Percentiles rank a stretch among this genome's conserved stretches.
These are phyloP conservation scores for Vitis hybrid DNA, from an alignment of 177 flowering plant genomes.

Conservation along the genomic window DNA sequence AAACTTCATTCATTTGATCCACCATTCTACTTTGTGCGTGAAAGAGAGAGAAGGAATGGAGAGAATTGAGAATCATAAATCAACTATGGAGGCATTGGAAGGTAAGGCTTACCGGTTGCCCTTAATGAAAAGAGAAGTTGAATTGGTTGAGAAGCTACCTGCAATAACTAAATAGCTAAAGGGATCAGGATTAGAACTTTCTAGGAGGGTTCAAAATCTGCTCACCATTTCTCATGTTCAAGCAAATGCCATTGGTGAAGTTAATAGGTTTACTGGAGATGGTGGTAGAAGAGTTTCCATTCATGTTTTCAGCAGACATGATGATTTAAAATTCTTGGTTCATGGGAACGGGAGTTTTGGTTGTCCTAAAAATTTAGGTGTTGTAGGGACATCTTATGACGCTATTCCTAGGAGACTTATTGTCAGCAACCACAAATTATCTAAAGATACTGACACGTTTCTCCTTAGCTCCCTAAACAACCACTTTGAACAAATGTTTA, in stretches of 20 bases:
- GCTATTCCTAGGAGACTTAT: slow-evolving; percentile 80
- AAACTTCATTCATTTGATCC: too few relatives aligned
- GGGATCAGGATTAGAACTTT: slow-evolving; percentile 93
- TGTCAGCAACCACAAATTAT: slow-evolving; percentile 73
- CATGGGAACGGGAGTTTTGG: slow-evolving; percentile 62
- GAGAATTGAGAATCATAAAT: slow-evolving; percentile 52
- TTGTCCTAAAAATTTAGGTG: slow-evolving; percentile 85
- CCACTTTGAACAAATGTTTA: slow-evolving; percentile 92
- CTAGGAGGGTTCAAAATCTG: slow-evolving; percentile 88
- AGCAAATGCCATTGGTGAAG: slow-evolving; percentile 51
- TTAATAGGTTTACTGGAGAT: too few relatives aligned
- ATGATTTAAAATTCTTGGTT: too few relatives aligned
- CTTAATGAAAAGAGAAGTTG: slow-evolving; percentile 82
- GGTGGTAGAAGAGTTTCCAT: too few relatives aligned
- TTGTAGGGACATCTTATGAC: slow-evolving; percentile 95
- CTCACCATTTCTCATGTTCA: slow-evolving; percentile 75
- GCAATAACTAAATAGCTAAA: slow-evolving; percentile 82
- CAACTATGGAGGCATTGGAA: slow-evolving; percentile 72
- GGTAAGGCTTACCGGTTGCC: slow-evolving; percentile 85
- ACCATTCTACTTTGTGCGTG: too few relatives aligned
- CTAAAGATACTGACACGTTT: slow-evolving; percentile 89
- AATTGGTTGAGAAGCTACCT: slow-evolving; percentile 87
- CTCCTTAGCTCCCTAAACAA: slow-evolving; percentile 83
- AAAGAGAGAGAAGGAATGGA: too few relatives aligned
- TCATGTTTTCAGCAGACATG: too few relatives aligned